phyloP scores from a whole-genome alignment of 2,329 filamentous ascomycete species.

The Emergomyces pasteurianus region DNA sequence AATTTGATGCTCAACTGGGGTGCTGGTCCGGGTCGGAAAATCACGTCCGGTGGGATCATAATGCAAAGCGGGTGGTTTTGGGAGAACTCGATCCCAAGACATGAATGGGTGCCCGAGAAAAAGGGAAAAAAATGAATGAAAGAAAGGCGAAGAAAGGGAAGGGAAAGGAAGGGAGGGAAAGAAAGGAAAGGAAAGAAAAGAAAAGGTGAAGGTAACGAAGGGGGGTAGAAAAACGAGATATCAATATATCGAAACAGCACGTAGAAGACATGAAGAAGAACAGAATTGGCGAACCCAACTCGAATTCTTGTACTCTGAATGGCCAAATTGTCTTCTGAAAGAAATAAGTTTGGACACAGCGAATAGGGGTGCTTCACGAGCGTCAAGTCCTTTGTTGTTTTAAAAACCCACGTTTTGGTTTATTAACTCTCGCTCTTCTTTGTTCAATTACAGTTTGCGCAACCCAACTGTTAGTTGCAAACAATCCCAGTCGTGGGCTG shows the following conservation, averaged over 20 bases:
- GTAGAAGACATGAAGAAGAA: not conserved
- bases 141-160: not conserved
- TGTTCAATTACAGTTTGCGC: slow-evolving; percentile 8
- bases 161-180: not conserved
- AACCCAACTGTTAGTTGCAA: slow-evolving; percentile 12
- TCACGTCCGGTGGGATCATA: slow-evolving; percentile 26
- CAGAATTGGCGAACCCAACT: slow-evolving; percentile 9
- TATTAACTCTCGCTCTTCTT: slow-evolving; percentile 10
- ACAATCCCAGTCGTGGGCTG: slow-evolving; percentile 12
- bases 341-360: slow-evolving; percentile 5
- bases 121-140: not conserved
- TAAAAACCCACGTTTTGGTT: slow-evolving; percentile 2
- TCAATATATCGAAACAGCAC: not conserved
- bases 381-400: slow-evolving; percentile 11
- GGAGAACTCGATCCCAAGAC: slow-evolving; percentile 39
- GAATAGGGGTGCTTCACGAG: slow-evolving; percentile 4
- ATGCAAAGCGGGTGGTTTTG: slow-evolving; percentile 30
- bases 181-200: not conserved
- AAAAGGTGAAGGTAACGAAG: not conserved
- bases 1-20: slow-evolving; percentile 31
- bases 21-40: slow-evolving; percentile 22
- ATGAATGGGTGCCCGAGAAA: slow-evolving; percentile 18
- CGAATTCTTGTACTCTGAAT: slow-evolving; percentile 13
- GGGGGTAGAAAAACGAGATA: slow-evolving; percentile 4
- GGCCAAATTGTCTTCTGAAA: slow-evolving; percentile 8